phyloP scores from a whole-genome alignment of 371 early-diverging fungal genomes.

The Syncephalastrum racemosum region DNA sequence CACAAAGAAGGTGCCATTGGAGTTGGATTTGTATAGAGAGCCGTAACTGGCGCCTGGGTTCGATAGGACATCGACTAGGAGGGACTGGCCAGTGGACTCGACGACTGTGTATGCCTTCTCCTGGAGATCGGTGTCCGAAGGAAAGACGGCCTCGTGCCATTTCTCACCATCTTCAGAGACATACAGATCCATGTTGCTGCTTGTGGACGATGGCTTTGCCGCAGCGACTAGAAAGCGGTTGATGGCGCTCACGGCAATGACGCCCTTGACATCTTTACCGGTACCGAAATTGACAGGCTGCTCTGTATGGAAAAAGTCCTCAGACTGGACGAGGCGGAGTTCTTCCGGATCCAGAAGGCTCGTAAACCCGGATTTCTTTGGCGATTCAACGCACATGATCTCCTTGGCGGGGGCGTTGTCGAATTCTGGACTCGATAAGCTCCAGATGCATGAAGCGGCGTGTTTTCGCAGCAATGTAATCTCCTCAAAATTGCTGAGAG shows the following conservation, averaged over 20 bases:
- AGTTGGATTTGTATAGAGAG: constrained; percentile 82
- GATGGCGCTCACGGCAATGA: constrained; percentile 64
- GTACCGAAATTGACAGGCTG: constrained; percentile 47
- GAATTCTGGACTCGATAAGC: constrained; percentile 50
- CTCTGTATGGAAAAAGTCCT: constrained; percentile 63
- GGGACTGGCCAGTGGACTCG: constrained; percentile 65
- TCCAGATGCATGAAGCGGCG: constrained; percentile 71
- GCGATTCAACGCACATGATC: constrained; percentile 70
- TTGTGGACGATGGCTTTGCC: constrained; percentile 46
- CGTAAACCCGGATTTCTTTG: constrained; percentile 33
- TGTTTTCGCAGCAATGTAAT: constrained; percentile 50
- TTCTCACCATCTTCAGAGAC: constrained; percentile 60
- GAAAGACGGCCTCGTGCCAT: constrained; percentile 68
- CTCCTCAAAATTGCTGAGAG: constrained; percentile 64
- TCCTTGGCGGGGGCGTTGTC: constrained; percentile 53
- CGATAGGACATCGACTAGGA: constrained; percentile 66
- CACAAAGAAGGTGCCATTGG: constrained; percentile 87
- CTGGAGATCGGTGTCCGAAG: constrained; percentile 42
- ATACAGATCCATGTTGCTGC: constrained; percentile 55
- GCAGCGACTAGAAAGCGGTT: constrained; percentile 72
- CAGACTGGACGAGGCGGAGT: constrained; percentile 58
- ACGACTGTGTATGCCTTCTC: constrained; percentile 75
- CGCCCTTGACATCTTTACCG: constrained; percentile 49
- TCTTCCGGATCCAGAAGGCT: constrained; percentile 45
- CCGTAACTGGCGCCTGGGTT: constrained; percentile 53